These are phyloP conservation scores for Nephelium lappaceum DNA, from an alignment of 345 rosid genomes.

Conservation along the genomic window DNA sequence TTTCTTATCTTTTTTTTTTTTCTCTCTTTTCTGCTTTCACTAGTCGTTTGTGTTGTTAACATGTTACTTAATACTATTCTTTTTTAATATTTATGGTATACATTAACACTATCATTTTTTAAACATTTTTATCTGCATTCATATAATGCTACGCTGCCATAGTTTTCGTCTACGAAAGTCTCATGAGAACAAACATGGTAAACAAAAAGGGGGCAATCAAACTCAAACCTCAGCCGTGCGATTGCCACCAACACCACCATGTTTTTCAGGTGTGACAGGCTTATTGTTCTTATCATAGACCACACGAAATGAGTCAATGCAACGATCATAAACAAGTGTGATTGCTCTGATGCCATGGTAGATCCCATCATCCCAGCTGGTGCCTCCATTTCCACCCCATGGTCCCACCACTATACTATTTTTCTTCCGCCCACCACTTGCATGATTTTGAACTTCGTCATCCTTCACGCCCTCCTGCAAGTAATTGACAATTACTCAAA, in stretches of 20 bases:
- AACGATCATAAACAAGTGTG: constrained; percentile 53
- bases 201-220: background rate
- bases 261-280: constrained; percentile 57
- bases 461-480: too few species aligned
- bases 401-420: constrained; percentile 54
- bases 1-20: too few species aligned
- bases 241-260: constrained; percentile 71
- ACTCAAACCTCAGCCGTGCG: constrained; percentile 62
- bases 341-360: constrained; percentile 71
- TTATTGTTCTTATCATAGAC: constrained; percentile 68
- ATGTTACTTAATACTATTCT: too few species aligned
- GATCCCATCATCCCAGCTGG: constrained; percentile 70
- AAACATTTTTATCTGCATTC: too few species aligned
- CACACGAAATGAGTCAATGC: constrained; percentile 66
- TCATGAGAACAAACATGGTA: background rate
- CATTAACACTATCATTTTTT: too few species aligned
- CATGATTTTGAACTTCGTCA: background rate
- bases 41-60: too few species aligned
- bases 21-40: too few species aligned
- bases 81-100: too few species aligned
- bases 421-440: constrained; percentile 30
- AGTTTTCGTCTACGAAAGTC: too few species aligned
- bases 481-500: too few species aligned
- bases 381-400: constrained; percentile 89
- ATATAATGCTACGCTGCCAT: too few species aligned